Conservation (phyloP, 441 rosid species). For the Manihot esculenta region DNA sequence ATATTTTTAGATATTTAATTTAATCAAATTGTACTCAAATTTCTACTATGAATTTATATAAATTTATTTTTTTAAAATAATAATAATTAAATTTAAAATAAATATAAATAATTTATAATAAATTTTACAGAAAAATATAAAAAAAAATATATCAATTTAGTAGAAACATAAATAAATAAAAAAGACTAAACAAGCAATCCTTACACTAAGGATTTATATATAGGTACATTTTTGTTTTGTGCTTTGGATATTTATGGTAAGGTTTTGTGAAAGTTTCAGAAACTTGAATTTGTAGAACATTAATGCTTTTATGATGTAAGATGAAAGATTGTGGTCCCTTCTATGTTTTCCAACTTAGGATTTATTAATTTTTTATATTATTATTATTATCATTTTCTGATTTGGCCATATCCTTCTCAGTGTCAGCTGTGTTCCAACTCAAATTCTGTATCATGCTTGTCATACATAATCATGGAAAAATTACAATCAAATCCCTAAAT, state of each 20-base stretch:
- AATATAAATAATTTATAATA: too few relatives aligned
- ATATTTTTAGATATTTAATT: too few relatives aligned
- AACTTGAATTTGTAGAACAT: slow-evolving; percentile 1
- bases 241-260: slow-evolving; percentile 4
- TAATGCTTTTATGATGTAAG: slow-evolving; percentile 9
- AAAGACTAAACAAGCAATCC: too few relatives aligned
- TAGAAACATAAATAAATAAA: neutral
- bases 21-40: neutral
- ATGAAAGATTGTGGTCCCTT: slow-evolving; percentile 19
- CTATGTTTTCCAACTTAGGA: neutral
- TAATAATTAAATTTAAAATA: too few relatives aligned
- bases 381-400: too few relatives aligned
- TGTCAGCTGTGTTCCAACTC: neutral
- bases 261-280: neutral
- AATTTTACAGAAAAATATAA: too few relatives aligned
- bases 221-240: slow-evolving; percentile 3
- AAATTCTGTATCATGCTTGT: neutral
- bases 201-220: neutral
- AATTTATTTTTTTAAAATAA: too few relatives aligned
- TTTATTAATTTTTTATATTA: neutral
- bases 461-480: too few relatives aligned
- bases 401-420: neutral
- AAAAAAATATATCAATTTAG: too few relatives aligned
- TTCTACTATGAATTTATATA: too few relatives aligned
- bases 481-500: too few relatives aligned